Base-by-base conservation (phyloP, 1,139 yeast genomes). In the Sugiyamaella sp. region DNA sequence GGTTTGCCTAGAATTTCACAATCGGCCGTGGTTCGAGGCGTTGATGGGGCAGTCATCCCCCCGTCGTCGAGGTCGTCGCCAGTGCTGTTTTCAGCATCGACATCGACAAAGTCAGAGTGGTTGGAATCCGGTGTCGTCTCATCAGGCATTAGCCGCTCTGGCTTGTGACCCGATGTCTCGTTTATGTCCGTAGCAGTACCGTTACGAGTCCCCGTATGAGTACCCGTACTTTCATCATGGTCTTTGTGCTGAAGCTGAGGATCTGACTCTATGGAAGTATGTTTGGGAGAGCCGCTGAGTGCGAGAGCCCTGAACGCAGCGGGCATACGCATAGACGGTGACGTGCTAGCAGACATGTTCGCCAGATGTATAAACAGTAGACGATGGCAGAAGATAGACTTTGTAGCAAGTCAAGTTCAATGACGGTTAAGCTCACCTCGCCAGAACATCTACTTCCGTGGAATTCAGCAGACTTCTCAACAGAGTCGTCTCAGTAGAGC, bases 301-400 rank as follows among this genome's bases (percentile, higher is more conserved):
- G 39, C 41, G 6, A 52, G 16, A 1, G 51, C 54, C 20, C 51
- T 27, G 25, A 52, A 52, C n/a, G 54, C 54, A 17, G 54, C 44
- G 2, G 54, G 54, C 54, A 52, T 52, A 24, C 54, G 35, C 35
- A 52, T 20, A 2, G 51, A 52, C 4, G 54, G 54, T 19, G 51
- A 48, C 4, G 51, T 48, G 21, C 50, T 40, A 12, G 44, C 20
- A 25, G 46, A 43, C 46, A 43, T 27, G 3, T 20, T 38, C 6
- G 19, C 21, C 2, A 3, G 21, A 10, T 4, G 27, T 9, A 10
- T 9, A 20, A 20, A 12, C 8, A 17, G 42, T 27, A 10, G 2
- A 8, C 25, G 42, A 19, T 12, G 6, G 25, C 19, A 9, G 9
- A 38, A 38, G 8, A 20, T 24, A 5, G 5, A 6, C 29, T 24